These are phyloP conservation scores for Globisporangium yorkense DNA, from an alignment of 352 stramenopile genomes.

Conservation along the genomic window DNA sequence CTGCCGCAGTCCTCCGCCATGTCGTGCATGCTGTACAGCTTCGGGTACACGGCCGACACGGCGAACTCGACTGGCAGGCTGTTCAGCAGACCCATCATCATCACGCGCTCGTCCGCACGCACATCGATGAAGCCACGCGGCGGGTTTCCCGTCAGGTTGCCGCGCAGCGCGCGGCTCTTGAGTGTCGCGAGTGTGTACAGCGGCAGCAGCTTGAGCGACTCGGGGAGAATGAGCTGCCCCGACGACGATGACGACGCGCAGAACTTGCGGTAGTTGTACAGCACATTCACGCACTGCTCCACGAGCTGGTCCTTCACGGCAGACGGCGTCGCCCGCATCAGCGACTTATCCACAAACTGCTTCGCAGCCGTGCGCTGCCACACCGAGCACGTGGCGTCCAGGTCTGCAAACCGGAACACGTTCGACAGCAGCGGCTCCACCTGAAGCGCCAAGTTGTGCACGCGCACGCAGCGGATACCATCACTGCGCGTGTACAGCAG, in stretches of 20 bases:
- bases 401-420: slow-evolving; percentile 84
- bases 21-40: slow-evolving; percentile 85
- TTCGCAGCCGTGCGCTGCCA: slow-evolving; percentile 77
- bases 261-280: slow-evolving; percentile 90
- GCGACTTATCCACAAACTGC: slow-evolving; percentile 73
- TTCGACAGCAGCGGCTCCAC: slow-evolving; percentile 77
- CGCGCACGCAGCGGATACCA: slow-evolving; percentile 84
- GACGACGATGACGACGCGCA: slow-evolving; percentile 88
- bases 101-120: slow-evolving; percentile 80
- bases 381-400: slow-evolving; percentile 83
- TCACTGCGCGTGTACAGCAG: slow-evolving; percentile 86
- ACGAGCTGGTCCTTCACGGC: slow-evolving; percentile 78
- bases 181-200: slow-evolving; percentile 85
- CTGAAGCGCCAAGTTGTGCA: slow-evolving; percentile 86
- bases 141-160: slow-evolving; percentile 73
- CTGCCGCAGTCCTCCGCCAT: slow-evolving; percentile 76
- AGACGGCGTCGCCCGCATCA: slow-evolving; percentile 73
- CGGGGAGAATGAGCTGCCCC: slow-evolving; percentile 88
- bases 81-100: slow-evolving; percentile 81
- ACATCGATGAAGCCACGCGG: slow-evolving; percentile 82
- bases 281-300: slow-evolving; percentile 81
- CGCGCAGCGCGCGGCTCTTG: slow-evolving; percentile 84
- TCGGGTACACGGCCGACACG: slow-evolving; percentile 85
- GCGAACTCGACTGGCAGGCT: slow-evolving; percentile 74
- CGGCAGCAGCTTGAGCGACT: slow-evolving; percentile 88